Evolutionary conservation across 768 basidiomycete species (phyloP).

Genomic region (Pulveroboletus sp.): DNA sequence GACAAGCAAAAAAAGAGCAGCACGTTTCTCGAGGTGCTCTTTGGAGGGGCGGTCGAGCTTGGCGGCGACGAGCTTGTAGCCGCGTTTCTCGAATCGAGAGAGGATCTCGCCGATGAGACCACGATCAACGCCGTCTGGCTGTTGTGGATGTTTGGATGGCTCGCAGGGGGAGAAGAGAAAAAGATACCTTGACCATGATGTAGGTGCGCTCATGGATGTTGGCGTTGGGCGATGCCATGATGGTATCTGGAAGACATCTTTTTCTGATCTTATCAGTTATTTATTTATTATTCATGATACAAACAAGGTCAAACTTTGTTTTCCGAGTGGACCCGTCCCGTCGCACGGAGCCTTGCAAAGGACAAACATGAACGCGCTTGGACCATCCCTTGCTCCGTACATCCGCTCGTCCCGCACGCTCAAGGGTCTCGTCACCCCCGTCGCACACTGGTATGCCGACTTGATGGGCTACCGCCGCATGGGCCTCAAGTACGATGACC

Average conservation of each 20-base stretch:
- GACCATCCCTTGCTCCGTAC: slow-evolving; percentile 73
- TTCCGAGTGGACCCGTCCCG: slow-evolving; percentile 25
- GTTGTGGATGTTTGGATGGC: background rate
- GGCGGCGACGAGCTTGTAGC: slow-evolving; percentile 94
- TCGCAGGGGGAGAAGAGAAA: background rate
- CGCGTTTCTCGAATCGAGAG: slow-evolving; percentile 93
- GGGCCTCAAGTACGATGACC: slow-evolving; percentile 93
- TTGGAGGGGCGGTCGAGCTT: slow-evolving; percentile 82
- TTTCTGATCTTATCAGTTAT: slow-evolving; percentile 30
- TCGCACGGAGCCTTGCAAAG: too few relatives aligned
- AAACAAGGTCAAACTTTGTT: slow-evolving; percentile 45
- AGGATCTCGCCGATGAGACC: slow-evolving; percentile 95
- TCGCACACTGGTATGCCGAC: slow-evolving; percentile 82
- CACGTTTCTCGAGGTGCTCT: slow-evolving; percentile 90
- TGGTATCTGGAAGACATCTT: slow-evolving; percentile 29
- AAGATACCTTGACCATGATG: slow-evolving; percentile 95
- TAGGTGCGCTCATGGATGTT: slow-evolving; percentile 81
- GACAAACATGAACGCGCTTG: slow-evolving; percentile 45
- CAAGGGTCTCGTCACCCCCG: slow-evolving; percentile 64
- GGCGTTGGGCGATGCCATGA: slow-evolving; percentile 37
- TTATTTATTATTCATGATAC: slow-evolving; percentile 5
- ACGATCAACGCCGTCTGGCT: slow-evolving; percentile 99
- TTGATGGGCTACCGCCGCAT: slow-evolving; percentile 80
- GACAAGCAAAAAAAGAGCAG: background rate
- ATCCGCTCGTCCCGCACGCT: slow-evolving; percentile 69